Base-by-base conservation (phyloP, 2,329 filamentous ascomycete species). In the Pseudonectria foliicola region DNA sequence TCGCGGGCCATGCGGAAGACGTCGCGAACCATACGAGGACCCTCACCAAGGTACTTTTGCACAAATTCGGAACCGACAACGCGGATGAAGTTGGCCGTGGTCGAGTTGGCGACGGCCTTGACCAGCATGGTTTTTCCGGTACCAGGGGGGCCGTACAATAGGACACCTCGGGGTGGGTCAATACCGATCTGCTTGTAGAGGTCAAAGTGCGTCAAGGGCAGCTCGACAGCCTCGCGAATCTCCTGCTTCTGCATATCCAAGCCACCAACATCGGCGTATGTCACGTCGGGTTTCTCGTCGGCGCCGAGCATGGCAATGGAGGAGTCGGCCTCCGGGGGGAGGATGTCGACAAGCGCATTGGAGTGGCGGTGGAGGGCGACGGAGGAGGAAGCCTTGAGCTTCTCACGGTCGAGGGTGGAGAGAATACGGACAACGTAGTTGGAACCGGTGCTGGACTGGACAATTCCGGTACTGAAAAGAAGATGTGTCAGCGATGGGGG, bases 201-300 rank as follows among this genome's bases (percentile, higher is more conserved):
- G 63, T 96, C 90, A 62, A 96, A 96, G 63, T 96, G 92, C 43
- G 90, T 95, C 53, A 98, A 73, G 24, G 92, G 92, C 46, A 98
- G 73, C 71, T 98, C 92, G 35, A 98, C 92, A 10, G 92, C 92
- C 67, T 98, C 92, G 48, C 92, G 78, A 47, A 98, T 98, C 66
- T 98, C 92, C 68, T 98, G 92, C 72, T 98, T 98, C 68, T 98
- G 92, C 92, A 98, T 98, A 56, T 98, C 92, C 48, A 96, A 68
- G 31, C 92, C 92, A 70, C 92, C 92, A 43, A 98, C 92, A 62
- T 98, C 92, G 43, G 89, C 90, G 55, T 98, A 98, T 28, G 89
- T 94, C 40, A 98, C 86, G 62, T 98, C 92, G 24, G 92, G 92
- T 74, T 96, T 98, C 75, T 98, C 92, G 56, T 95, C 85, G 38